Base-by-base conservation (phyloP, 352 stramenopile species). In the Lagenidium giganteum region DNA sequence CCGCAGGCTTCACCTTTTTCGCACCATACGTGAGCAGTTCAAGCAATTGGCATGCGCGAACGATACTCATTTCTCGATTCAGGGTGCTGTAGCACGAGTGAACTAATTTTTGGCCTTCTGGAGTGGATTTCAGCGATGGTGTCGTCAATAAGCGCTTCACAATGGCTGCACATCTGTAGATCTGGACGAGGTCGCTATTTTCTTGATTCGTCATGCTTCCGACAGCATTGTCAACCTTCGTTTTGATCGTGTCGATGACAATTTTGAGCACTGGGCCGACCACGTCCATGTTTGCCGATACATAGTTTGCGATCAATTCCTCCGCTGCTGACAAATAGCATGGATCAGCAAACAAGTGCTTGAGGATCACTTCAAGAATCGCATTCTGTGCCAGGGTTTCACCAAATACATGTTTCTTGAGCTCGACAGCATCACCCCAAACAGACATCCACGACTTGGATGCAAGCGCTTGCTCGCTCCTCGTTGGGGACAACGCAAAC, bases 371-470 rank as follows among this genome's bases (percentile, higher is more conserved):
- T 14, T 70, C 64, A 5, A 87, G 47, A 18, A 89, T 80, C 18
- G 45, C 52, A 30, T 89, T 64, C 48, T 83, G 65, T 12, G 44
- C 68, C 2, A 87, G 27, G 14, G 65, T 60, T 21, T 83, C 74
- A 2, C 71, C 74, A 57, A 89, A 86, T 5, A 79, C 60, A 48
- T 85, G 77, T 7, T 73, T 71, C 57, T 89, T 84, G 17, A 89
- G 46, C 40, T 84, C 78, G 22, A 73, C 18, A n/a, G 64, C 72
- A 42, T 89, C 74, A 34, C 72, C 64, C 48, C 75, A 69, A 13
- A 89, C 57, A 25, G 64, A 61, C 13, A 73, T 60, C 77, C 77
- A 89, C 42, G 57, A 53, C 16, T 22, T 18, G 11, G 16, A 11
- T 32, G n/a, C 32, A 7, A 38, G 8, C 8, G 32, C 20, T 38